Percentiles rank a stretch among this genome's conserved stretches.
phyloP scores from a whole-genome alignment of 148 eudicot species.

The Spergularia marina region DNA sequence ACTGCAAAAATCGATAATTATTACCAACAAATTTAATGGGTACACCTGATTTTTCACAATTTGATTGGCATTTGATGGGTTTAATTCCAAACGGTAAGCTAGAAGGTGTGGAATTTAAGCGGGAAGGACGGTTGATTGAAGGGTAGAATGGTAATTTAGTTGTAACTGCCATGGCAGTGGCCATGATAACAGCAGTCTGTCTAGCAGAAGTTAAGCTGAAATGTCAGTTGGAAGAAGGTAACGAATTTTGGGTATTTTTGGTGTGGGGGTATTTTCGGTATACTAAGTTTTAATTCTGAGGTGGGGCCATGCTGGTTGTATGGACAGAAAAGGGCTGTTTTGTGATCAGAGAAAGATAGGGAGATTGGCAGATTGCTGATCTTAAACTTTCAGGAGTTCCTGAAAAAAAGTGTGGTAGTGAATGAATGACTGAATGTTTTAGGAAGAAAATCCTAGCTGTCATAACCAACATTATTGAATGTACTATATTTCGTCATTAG shows the following conservation, averaged over 20 bases:
- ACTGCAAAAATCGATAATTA: slow-evolving; percentile 29
- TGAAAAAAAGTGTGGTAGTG: slow-evolving; percentile 11
- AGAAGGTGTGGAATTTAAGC: slow-evolving; percentile 3
- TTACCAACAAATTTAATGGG: slow-evolving; percentile 34
- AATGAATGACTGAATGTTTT: slow-evolving; percentile 3
- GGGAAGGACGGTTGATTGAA: slow-evolving; percentile 24
- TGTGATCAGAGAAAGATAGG: slow-evolving; percentile 18
- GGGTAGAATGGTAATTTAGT: slow-evolving; percentile 22
- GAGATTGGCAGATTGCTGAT: slow-evolving; percentile 1
- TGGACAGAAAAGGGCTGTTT: slow-evolving; percentile 38
- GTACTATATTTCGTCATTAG: no score
- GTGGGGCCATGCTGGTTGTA: slow-evolving; percentile 29
- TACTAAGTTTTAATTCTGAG: neutral
- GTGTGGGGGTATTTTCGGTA: slow-evolving; percentile 16
- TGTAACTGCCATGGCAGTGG: slow-evolving; percentile 38
- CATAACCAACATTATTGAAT: no score
- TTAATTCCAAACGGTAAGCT: slow-evolving; percentile 15
- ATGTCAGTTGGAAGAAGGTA: slow-evolving; percentile 2
- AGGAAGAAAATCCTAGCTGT: neutral
- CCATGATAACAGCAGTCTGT: slow-evolving; percentile 32
- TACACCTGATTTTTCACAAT: slow-evolving; percentile 19
- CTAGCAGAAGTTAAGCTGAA: neutral
- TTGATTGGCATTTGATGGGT: slow-evolving; percentile 23
- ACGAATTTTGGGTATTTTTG: slow-evolving; percentile 21
- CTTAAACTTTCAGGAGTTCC: neutral